Conservation (phyloP, 1,139 yeast genomes). For the Magnusiomyces ingens region DNA sequence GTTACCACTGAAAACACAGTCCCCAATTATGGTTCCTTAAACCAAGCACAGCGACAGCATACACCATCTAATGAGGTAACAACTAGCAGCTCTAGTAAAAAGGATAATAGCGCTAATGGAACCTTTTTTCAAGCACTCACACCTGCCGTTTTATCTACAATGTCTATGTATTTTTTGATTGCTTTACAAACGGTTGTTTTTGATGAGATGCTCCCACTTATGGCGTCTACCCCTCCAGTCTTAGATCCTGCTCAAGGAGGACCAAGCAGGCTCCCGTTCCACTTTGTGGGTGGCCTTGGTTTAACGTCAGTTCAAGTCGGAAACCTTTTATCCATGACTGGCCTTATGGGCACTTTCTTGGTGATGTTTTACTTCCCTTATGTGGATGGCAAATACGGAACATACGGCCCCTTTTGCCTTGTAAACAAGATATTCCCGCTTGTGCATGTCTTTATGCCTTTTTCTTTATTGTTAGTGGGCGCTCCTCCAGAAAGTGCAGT, state of each 20-base stretch:
- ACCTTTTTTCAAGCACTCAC: constrained; percentile 3
- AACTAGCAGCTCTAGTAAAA: not conserved
- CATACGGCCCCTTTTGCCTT: constrained; percentile 41
- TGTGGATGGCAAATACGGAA: constrained; percentile 45
- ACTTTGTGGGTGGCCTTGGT: constrained; percentile 45
- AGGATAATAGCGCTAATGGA: not conserved
- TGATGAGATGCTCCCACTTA: constrained; percentile 55
- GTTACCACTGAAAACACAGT: not conserved
- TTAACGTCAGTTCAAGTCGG: constrained; percentile 47
- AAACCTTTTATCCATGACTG: constrained; percentile 47
- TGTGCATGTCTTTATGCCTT: constrained; percentile 46
- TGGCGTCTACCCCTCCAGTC: constrained; percentile 45
- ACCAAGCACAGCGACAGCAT: not conserved
- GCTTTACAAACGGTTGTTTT: constrained; percentile 49
- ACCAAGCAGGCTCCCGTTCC: constrained; percentile 42
- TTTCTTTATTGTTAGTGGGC: constrained; percentile 39
- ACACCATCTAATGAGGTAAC: not conserved
- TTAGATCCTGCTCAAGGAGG: constrained; percentile 13
- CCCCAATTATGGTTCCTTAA: not conserved
- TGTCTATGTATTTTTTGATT: constrained; percentile 35
- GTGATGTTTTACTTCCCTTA: constrained; percentile 49
- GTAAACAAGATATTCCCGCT: constrained; percentile 43
- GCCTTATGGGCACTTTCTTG: constrained; percentile 48
- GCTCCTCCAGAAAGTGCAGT: constrained; percentile 15
- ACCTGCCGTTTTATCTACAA: constrained; percentile 14